phyloP scores from a whole-genome alignment of 129 eudicot species.

The Flaveria sonorensis region DNA sequence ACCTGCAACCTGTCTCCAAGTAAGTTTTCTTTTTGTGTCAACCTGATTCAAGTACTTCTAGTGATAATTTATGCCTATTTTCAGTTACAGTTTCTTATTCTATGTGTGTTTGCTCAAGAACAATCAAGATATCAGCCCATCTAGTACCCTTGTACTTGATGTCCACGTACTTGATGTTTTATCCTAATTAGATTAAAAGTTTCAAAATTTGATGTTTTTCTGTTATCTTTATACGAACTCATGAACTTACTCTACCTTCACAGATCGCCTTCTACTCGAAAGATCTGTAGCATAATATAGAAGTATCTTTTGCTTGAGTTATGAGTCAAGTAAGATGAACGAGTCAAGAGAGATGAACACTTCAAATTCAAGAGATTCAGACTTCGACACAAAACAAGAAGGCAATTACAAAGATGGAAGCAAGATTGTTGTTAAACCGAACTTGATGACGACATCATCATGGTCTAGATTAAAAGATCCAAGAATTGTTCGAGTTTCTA shows the following conservation, averaged over 20 bases:
- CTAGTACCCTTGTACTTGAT: constrained; percentile 31
- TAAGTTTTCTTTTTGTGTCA: constrained; percentile 32
- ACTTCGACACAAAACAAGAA: constrained; percentile 42
- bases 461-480: constrained; percentile 94
- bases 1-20: constrained; percentile 31
- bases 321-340: constrained; percentile 44
- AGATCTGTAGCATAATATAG: constrained; percentile 19
- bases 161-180: constrained; percentile 8
- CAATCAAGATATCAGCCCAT: constrained; percentile 9
- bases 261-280: constrained; percentile 25
- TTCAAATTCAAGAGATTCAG: constrained; percentile 40
- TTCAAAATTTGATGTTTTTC: background rate
- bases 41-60: constrained; percentile 28
- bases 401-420: constrained; percentile 20
- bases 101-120: constrained; percentile 28
- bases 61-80: constrained; percentile 13
- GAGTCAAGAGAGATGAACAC: constrained; percentile 42
- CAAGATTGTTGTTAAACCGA: constrained; percentile 27
- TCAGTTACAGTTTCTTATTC: constrained; percentile 19
- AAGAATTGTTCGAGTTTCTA: constrained; percentile 82
- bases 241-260: constrained; percentile 27
- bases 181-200: constrained; percentile 17
- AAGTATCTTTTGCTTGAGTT: constrained; percentile 21
- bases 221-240: background rate
- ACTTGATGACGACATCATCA: constrained; percentile 48